Evolutionary conservation across 495 filamentous ascomycete genomes (phyloP), one percentile per base, ranked within the genome.

Genomic region (Hyaloscypha hepaticicola): DNA sequence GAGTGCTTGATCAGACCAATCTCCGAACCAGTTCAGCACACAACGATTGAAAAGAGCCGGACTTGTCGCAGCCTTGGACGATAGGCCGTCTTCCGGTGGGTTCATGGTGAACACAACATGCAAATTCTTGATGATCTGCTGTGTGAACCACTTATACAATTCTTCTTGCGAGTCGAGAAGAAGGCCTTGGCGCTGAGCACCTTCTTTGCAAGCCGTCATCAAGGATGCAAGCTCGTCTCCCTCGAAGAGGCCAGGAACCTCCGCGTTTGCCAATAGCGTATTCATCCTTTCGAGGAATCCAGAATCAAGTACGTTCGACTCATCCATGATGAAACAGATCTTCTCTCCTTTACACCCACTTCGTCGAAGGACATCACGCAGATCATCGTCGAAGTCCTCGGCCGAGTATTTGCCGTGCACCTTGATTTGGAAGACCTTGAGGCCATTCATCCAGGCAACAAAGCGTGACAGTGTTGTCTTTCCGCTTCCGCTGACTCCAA

Each of bases 21-120:
- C 95, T 55, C 95, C 95, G 75, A 98, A 97, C 95, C 95, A 99
- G 78, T 99, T 99, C 60, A 99, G 87, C 50, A 99, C 95, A 72
- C 95, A 99, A 79, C 95, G 87, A 78, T 99, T 99, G 87, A 99
- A 99, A 69, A 99, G 77, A 29, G 95, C 95, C 49, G 95, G 95
- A 81, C 91, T 96, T 16, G 96, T 99, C 21, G 95, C 95, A 58
- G 95, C 96, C 77, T 96, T 97, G 6, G 93, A 96, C 12, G 90
- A 93, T 49, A 99, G 77, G 1, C 94, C 95, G 66, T 94, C 96
- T 73, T 97, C 90, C 5, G 95, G 95, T n/a, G 95, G 95, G 75
- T 99, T 99, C 95, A 99, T 99, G 2, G 95, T 99, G 72, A 99
- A 98, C 41, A 99, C 95, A 61, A 99, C 96, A 72, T 99, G 95